Evolutionary conservation across 2,329 filamentous ascomycete species (phyloP).

Genomic region (Neopestalotiopsis sp.): DNA sequence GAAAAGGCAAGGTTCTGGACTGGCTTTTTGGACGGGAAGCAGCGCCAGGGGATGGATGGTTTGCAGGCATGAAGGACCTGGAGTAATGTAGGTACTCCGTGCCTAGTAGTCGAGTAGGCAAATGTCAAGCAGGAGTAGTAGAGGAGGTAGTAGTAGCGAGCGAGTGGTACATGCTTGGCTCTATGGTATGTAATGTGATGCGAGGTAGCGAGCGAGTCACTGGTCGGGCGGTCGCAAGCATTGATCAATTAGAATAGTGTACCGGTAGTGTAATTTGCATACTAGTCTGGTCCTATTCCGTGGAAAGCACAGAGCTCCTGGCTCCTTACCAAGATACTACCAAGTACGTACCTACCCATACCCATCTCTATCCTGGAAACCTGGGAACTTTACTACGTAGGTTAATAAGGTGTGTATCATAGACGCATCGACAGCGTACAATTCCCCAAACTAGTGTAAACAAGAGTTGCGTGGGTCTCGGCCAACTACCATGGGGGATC

Average conservation of each 20-base stretch:
- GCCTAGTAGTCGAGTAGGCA: neutral
- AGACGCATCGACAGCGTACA: neutral
- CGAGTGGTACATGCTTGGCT: neutral
- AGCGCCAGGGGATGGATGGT: neutral
- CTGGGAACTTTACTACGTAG: neutral
- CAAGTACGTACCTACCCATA: neutral
- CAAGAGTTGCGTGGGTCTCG: neutral
- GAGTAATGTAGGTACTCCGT: neutral
- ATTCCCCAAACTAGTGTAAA: neutral
- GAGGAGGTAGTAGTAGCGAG: neutral
- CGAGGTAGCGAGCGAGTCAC: neutral
- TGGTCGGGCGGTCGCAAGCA: conserved; percentile 4
- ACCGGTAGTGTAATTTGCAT: conserved; percentile 8
- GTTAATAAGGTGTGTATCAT: neutral
- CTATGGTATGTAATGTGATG: conserved; percentile 3
- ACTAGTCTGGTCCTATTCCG: neutral
- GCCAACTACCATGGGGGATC: neutral
- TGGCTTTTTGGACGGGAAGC: neutral
- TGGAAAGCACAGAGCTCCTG: neutral
- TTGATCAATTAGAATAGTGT: conserved; percentile 12
- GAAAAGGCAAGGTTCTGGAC: neutral
- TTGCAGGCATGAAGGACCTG: neutral
- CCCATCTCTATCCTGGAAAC: neutral
- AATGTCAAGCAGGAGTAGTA: no score
- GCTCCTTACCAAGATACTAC: neutral